Conservation (phyloP, 1,284 basidiomycete species). For the Schizopora paradoxa region DNA sequence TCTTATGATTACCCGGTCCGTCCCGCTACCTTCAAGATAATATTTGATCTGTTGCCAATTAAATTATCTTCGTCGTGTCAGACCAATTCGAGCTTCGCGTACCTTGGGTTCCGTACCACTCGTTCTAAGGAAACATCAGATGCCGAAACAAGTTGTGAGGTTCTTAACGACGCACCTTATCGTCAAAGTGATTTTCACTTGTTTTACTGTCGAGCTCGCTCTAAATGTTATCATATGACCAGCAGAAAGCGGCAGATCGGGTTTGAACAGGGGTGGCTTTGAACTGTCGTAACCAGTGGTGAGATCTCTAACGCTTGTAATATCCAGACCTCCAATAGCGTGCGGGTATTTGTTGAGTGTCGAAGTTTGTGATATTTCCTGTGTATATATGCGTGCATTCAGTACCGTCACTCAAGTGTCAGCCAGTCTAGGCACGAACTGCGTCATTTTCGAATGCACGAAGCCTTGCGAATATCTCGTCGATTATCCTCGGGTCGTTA, state of each 20-base stretch:
- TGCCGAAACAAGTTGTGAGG: slow-evolving; percentile 3
- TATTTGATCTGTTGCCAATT: slow-evolving; percentile 63
- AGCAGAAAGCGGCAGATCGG: slow-evolving; percentile 65
- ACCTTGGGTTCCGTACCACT: slow-evolving; percentile 88
- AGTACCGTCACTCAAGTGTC: neutral
- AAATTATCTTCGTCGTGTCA: neutral
- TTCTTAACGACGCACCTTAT: slow-evolving; percentile 41
- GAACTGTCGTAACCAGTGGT: slow-evolving; percentile 70
- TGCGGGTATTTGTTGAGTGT: slow-evolving; percentile 48
- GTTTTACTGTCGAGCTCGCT: slow-evolving; percentile 37
- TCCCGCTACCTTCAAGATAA: slow-evolving; percentile 72
- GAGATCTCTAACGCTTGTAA: slow-evolving; percentile 66
- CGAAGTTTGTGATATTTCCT: slow-evolving; percentile 20
- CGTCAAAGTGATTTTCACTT: slow-evolving; percentile 56
- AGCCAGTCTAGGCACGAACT: neutral
- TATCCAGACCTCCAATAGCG: slow-evolving; percentile 51
- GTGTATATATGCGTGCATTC: slow-evolving; percentile 8
- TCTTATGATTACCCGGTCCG: slow-evolving; percentile 38
- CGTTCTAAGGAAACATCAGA: slow-evolving; percentile 41
- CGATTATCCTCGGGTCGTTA: slow-evolving; percentile 53
- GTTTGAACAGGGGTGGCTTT: slow-evolving; percentile 59
- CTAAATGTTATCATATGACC: slow-evolving; percentile 83
- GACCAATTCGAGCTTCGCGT: slow-evolving; percentile 9
- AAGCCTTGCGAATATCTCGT: slow-evolving; percentile 61
- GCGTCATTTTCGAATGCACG: slow-evolving; percentile 49